Percentiles rank a stretch among this genome's conserved stretches.
Evolutionary conservation across 1,284 basidiomycete species (phyloP).

Genomic region (Tilletiopsis washingtonensis): DNA sequence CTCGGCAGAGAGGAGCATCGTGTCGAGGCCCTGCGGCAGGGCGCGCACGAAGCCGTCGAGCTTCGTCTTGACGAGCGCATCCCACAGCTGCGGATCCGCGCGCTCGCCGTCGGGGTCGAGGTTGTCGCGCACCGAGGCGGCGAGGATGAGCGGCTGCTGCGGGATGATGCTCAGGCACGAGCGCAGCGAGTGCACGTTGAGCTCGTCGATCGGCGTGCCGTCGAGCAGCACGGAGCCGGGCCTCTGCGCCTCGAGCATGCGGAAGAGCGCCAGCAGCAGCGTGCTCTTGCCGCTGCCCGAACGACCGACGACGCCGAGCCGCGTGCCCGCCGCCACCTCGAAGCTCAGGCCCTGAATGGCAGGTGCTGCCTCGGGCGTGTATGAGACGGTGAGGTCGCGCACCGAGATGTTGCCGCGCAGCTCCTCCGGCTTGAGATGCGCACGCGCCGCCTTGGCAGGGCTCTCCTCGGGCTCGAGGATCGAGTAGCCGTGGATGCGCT

Average conservation of each 20-base stretch:
- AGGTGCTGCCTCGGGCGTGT: conserved; percentile 16
- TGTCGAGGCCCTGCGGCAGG: conserved; percentile 23
- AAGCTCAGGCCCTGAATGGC: conserved; percentile 26
- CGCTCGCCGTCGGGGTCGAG: conserved; percentile 27
- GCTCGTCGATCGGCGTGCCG: conserved; percentile 11
- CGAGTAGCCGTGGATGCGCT: conserved; percentile 42
- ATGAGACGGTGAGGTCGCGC: conserved; percentile 18
- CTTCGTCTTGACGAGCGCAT: conserved; percentile 29
- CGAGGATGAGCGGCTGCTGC: conserved; percentile 4
- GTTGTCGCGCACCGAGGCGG: conserved; percentile 30
- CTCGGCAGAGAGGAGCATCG: conserved; percentile 3
- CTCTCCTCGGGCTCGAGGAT: conserved; percentile 23
- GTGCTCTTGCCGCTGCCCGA: conserved; percentile 32
- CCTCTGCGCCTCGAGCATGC: conserved; percentile 25
- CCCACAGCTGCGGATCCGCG: conserved; percentile 37
- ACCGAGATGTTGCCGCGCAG: conserved; percentile 15
- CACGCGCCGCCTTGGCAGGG: not conserved
- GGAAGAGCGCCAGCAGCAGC: conserved; percentile 26
- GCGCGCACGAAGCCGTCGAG: conserved; percentile 29
- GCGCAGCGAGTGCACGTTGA: conserved; percentile 1
- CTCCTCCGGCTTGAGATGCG: not conserved
- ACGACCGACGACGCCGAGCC: conserved; percentile 25
- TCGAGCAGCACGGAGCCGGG: conserved; percentile 26
- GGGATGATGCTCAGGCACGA: conserved; percentile 1
- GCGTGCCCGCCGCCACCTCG: conserved; percentile 14